Percentiles rank a stretch among this genome's conserved stretches.
phyloP scores from a whole-genome alignment of 2,329 filamentous ascomycete genomes.

The Pseudogymnoascus verrucosus region DNA sequence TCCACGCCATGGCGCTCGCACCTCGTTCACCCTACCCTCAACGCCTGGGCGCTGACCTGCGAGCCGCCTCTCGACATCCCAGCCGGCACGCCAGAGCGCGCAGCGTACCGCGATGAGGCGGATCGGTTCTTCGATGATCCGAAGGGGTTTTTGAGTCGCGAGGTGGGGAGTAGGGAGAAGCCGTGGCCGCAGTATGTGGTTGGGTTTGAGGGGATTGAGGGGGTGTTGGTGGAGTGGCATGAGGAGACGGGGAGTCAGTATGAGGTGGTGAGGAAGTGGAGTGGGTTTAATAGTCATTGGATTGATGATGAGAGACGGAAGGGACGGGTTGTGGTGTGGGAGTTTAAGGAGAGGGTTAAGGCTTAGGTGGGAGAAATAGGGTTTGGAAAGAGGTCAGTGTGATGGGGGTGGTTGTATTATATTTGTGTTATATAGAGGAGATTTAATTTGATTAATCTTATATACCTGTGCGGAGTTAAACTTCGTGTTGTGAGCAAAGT shows the following conservation, averaged over 20 bases:
- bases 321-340: slow-evolving; percentile 54
- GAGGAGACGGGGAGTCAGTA: slow-evolving; percentile 35
- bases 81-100: slow-evolving; percentile 53
- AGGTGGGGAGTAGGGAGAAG: slow-evolving; percentile 25
- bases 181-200: slow-evolving; percentile 50
- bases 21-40: slow-evolving; percentile 64
- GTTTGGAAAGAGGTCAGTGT: background rate
- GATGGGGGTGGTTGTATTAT: background rate
- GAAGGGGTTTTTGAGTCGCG: slow-evolving; percentile 42
- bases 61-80: slow-evolving; percentile 70
- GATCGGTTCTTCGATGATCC: slow-evolving; percentile 77
- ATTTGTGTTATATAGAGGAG: background rate
- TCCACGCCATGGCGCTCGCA: slow-evolving; percentile 91
- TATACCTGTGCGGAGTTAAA: background rate
- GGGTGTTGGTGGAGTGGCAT: slow-evolving; percentile 37
- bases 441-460: background rate
- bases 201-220: slow-evolving; percentile 52
- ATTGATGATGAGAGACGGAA: slow-evolving; percentile 52
- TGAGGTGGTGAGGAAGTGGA: slow-evolving; percentile 43
- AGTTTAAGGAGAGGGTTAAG: slow-evolving; percentile 20
- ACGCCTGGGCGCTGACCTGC: slow-evolving; percentile 80
- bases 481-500: too few species aligned
- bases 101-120: slow-evolving; percentile 75
- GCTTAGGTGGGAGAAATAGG: background rate
- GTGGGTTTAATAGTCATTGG: slow-evolving; percentile 52